These are phyloP conservation scores for Volvariella volvacea DNA, from an alignment of 1,284 basidiomycete genomes.

Conservation along the genomic window DNA sequence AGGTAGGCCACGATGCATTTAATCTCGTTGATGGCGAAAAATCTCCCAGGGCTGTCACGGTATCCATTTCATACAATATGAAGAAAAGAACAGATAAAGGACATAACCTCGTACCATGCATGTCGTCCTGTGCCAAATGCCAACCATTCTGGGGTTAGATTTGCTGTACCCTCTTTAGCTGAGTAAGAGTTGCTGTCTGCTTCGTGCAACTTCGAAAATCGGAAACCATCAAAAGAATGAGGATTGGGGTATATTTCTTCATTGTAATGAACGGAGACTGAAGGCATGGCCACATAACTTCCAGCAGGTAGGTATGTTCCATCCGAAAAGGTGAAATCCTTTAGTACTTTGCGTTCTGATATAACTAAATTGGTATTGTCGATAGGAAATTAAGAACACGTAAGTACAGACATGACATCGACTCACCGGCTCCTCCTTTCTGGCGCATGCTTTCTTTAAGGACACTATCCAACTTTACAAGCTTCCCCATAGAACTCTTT, in stretches of 20 bases:
- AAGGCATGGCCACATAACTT: slow-evolving; percentile 14
- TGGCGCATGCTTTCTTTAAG: slow-evolving; percentile 25
- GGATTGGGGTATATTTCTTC: slow-evolving; percentile 8
- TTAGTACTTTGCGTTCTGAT: slow-evolving; percentile 16
- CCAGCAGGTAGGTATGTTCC: slow-evolving; percentile 18
- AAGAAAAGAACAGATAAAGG: background rate
- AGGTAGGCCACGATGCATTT: slow-evolving; percentile 35
- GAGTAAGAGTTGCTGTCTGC: background rate
- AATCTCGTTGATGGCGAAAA: slow-evolving; percentile 34
- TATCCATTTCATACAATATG: background rate
- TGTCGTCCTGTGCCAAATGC: slow-evolving; percentile 4
- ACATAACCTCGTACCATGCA: slow-evolving; percentile 3
- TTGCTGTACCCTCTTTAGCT: background rate
- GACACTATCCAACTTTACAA: slow-evolving; percentile 23
- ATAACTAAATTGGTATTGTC: slow-evolving; percentile 16
- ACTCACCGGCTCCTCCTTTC: slow-evolving; percentile 7
- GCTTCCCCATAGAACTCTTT: slow-evolving; percentile 21
- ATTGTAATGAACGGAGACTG: slow-evolving; percentile 10
- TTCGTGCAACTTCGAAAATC: slow-evolving; percentile 8
- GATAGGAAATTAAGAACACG: background rate
- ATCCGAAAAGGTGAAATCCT: slow-evolving; percentile 20
- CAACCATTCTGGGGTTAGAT: slow-evolving; percentile 1
- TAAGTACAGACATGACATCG: slow-evolving; percentile 3
- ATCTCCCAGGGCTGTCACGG: slow-evolving; percentile 37
- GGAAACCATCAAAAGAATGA: slow-evolving; percentile 11